These are phyloP conservation scores for Obelidium mucronatum DNA, from an alignment of 192 early-diverging fungal species.

Conservation along the genomic window DNA sequence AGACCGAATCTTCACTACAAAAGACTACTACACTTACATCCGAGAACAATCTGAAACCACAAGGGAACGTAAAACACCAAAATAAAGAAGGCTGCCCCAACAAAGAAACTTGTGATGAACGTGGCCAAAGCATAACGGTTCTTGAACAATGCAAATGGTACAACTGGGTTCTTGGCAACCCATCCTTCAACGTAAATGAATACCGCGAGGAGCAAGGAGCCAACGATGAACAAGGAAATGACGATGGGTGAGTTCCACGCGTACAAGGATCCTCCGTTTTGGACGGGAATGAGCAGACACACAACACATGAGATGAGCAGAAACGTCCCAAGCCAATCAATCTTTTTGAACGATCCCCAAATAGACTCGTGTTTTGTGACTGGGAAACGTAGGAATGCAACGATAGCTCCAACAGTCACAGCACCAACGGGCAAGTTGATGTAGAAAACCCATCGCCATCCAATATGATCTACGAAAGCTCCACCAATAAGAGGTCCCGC, in stretches of 20 bases:
- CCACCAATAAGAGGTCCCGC: slow-evolving; percentile 86
- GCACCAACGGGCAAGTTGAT: slow-evolving; percentile 76
- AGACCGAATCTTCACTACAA: neutral
- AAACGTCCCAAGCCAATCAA: slow-evolving; percentile 57
- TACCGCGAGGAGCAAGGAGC: slow-evolving; percentile 46
- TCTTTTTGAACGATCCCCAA: slow-evolving; percentile 39
- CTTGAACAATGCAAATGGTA: slow-evolving; percentile 64
- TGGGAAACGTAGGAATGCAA: slow-evolving; percentile 58
- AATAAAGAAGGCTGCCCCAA: slow-evolving; percentile 49
- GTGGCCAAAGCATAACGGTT: slow-evolving; percentile 43
- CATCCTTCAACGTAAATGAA: slow-evolving; percentile 73
- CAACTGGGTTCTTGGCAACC: slow-evolving; percentile 72
- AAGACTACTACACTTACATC: slow-evolving; percentile 30
- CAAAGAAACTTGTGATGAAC: slow-evolving; percentile 37
- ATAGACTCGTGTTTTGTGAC: slow-evolving; percentile 15
- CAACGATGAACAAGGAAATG: slow-evolving; percentile 47
- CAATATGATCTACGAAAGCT: slow-evolving; percentile 70
- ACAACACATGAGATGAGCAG: slow-evolving; percentile 33
- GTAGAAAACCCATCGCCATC: slow-evolving; percentile 44
- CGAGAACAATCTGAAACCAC: slow-evolving; percentile 84
- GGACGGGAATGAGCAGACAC: slow-evolving; percentile 32
- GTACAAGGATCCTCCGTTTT: slow-evolving; percentile 27
- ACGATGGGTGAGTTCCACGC: slow-evolving; percentile 19
- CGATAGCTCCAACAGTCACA: slow-evolving; percentile 59
- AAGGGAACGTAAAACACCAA: slow-evolving; percentile 40